Evolutionary conservation across 495 filamentous ascomycete species (phyloP).

Genomic region (Penicillium argentinense): DNA sequence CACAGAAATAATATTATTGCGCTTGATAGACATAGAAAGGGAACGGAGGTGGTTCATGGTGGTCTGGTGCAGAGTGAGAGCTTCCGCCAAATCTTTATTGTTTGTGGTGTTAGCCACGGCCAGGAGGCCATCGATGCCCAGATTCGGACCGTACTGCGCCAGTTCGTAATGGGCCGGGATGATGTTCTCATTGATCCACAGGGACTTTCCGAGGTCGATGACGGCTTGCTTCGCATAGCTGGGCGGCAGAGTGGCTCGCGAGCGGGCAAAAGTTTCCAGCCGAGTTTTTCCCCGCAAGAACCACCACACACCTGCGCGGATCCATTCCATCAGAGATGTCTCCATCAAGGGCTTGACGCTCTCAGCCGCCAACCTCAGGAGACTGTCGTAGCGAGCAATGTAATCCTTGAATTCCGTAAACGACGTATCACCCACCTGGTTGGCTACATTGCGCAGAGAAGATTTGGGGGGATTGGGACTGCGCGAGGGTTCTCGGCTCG

Average conservation of each 20-base stretch:
- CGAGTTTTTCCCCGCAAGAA: constrained; percentile 74
- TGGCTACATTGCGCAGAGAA: constrained; percentile 41
- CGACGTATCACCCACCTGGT: constrained; percentile 58
- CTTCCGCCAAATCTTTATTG: constrained; percentile 44
- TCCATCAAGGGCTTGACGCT: constrained; percentile 60
- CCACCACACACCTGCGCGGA: constrained; percentile 80
- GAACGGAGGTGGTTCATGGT: constrained; percentile 66
- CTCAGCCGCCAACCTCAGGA: constrained; percentile 72
- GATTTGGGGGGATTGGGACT: constrained; percentile 40
- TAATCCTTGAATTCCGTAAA: constrained; percentile 65
- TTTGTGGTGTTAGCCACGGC: constrained; percentile 47
- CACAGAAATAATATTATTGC: constrained; percentile 71
- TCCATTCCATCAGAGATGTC: constrained; percentile 61
- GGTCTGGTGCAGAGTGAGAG: constrained; percentile 53
- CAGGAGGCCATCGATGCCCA: constrained; percentile 44
- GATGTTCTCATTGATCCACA: constrained; percentile 74
- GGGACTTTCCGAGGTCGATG: constrained; percentile 75
- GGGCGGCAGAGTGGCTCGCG: constrained; percentile 42
- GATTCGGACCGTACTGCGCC: constrained; percentile 42
- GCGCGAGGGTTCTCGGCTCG: constrained; percentile 22
- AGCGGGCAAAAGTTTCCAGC: constrained; percentile 68
- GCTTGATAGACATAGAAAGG: constrained; percentile 75
- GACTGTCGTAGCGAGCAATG: constrained; percentile 62
- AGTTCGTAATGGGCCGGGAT: constrained; percentile 55
- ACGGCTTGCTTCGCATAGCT: constrained; percentile 60